Base-by-base conservation (phyloP, 352 stramenopile species). In the Globisporangium carolinianum region DNA sequence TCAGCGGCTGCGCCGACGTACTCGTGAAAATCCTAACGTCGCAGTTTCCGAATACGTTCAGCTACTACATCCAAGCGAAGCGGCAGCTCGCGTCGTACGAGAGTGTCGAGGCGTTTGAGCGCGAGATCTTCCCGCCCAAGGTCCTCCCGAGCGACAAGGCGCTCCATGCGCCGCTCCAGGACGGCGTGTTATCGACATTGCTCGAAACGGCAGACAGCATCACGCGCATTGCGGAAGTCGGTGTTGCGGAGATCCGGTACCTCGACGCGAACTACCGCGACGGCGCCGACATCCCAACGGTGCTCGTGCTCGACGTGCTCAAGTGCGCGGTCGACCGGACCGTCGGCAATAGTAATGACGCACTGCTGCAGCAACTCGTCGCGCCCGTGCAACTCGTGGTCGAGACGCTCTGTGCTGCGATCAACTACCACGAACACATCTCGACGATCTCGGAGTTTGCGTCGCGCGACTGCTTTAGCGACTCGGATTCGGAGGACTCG, bases 391-490 rank as follows among this genome's bases (percentile, higher is more conserved):
- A 89, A 45, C 66, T 74, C 38, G 54, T 89, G 8, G 49, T 86
- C 32, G 75, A 83, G 17, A 83, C 68, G 3, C 63, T 88, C 35
- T 89, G 81, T 32, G 75, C 77, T 3, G 71, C 71, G 3, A 89
- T 91, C 57, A 89, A 89, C 55, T 91, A 89, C 37, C 76, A 88
- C 39, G 79, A 87, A 62, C 81, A 91, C 52, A 63, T 89, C 41
- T 78, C 76, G 5, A 89, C 79, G 1, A 91, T 91, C 54, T 77
- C 69, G 0, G 79, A 89, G 58, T 86, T 89, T 48, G 81, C 81
- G 8, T 78, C 76, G 4, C 77, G 79, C 1, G 77, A 85, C 58
- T 87, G 81, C 53, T 91, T 91, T 51, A 89, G 79, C 52, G 81
- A 91, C 53, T 84, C 71, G 45, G 81, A 90, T 54, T 87, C 76